Evolutionary conservation across 345 rosid species (phyloP).

Genomic region (Clausena lansium): DNA sequence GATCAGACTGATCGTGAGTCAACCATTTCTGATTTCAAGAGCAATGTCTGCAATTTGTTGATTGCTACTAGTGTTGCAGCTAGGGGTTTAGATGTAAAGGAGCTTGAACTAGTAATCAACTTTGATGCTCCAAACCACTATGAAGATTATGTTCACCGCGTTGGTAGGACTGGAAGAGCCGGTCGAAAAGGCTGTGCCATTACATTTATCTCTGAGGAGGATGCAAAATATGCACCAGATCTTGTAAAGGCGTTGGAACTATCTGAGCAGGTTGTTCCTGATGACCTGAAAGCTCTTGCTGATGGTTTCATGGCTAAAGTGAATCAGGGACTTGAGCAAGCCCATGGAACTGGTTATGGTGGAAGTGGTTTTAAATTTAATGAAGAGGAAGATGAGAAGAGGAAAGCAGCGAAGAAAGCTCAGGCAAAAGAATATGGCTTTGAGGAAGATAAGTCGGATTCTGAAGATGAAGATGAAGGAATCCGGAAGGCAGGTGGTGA

Average conservation of each 20-base stretch:
- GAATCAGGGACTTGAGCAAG: conserved; percentile 94
- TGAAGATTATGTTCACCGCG: conserved; percentile 98
- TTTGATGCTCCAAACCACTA: conserved; percentile 95
- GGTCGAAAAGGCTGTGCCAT: conserved; percentile 96
- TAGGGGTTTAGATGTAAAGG: conserved; percentile 97
- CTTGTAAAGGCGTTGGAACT: conserved; percentile 92
- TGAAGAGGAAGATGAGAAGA: conserved; percentile 96
- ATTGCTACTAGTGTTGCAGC: conserved; percentile 97
- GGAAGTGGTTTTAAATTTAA: conserved; percentile 99
- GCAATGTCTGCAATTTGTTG: conserved; percentile 86
- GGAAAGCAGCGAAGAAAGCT: conserved; percentile 94
- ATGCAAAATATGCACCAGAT: conserved; percentile 96
- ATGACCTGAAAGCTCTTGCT: conserved; percentile 83
- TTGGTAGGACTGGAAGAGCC: conserved; percentile 97
- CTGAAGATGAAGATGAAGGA: conserved; percentile 95
- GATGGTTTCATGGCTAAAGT: conserved; percentile 92
- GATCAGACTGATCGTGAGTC: conserved; percentile 98
- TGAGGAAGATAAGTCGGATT: conserved; percentile 97
- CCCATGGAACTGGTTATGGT: conserved; percentile 98
- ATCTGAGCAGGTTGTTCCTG: conserved; percentile 95
- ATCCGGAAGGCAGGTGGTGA: conserved; percentile 91
- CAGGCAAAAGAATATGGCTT: conserved; percentile 97
- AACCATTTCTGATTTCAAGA: conserved; percentile 89
- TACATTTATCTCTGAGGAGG: conserved; percentile 91
- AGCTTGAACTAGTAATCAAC: conserved; percentile 89